Base-by-base conservation (phyloP, 1,139 yeast genomes). In the Diutina neorugosa region DNA sequence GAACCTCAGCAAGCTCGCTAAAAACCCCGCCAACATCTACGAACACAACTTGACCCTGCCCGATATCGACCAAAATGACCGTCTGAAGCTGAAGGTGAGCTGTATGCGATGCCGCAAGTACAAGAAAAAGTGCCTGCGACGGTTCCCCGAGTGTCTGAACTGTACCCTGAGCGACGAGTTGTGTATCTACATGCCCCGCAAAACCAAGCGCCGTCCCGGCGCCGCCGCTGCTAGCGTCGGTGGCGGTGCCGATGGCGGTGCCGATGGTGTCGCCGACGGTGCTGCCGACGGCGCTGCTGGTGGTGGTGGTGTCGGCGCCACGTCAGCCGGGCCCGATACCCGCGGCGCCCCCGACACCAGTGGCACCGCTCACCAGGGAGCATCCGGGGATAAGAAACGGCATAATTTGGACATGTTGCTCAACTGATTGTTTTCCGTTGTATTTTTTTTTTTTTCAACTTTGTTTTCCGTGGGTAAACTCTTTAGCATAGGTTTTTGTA, bases 371-470 rank as follows among this genome's bases (percentile, higher is more conserved):
- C 3, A 4, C 25, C 25, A 7, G 25, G 7, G 25, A 23, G 4
- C 25, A 23, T 7, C 37, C 31, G 40, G 40, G 37, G 40, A 46
- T 37, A 19, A 11, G 6, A 46, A 46, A 27, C 27, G 27, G 40
- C 50, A 46, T 27, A 46, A 46, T 27, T 46, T 46, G 40, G 50
- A 46, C 50, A 46, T 46, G 50, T 27, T 46, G 19, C 18, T 46
- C 4, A 46, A 46, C 27, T 46, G 46, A 41, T n/a, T n/a, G 4
- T 16, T 37, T 16, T 12, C n/a, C n/a, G n/a, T n/a, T n/a, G n/a
- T n/a, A n/a, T n/a, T n/a, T n/a, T n/a, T n/a, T n/a, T n/a, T n/a
- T n/a, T n/a, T n/a, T n/a, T n/a, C n/a, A n/a, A n/a, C n/a, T n/a
- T n/a, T n/a, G 4, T 19, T 20, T 19, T 43, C 25, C 46, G 21